Percentiles rank a stretch among this genome's conserved stretches.
Conservation (phyloP, 345 rosid genomes). For the Dipteronia dyeriana region DNA sequence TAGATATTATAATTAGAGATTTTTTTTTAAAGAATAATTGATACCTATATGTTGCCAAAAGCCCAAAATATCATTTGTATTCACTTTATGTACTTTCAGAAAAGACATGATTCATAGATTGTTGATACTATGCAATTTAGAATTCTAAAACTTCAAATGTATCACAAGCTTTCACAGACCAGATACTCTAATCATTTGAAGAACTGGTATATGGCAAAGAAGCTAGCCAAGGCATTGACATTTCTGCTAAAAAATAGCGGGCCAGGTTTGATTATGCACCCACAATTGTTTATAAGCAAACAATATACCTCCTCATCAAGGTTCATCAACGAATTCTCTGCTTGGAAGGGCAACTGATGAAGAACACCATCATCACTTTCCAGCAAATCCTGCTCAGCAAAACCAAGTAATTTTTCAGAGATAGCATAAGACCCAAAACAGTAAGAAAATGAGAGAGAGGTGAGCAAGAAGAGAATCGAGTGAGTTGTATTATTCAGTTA, state of each 20-base stretch:
- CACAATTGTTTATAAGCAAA: conserved; percentile 6
- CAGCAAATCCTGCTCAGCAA: conserved; percentile 30
- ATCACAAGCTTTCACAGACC: background rate
- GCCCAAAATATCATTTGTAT: background rate
- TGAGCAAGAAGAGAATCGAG: no score
- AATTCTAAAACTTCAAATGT: background rate
- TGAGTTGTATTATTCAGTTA: no score
- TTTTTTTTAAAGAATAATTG: background rate
- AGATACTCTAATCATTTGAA: background rate
- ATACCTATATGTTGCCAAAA: background rate
- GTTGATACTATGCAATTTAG: background rate
- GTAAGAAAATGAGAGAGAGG: no score
- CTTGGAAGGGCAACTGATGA: conserved; percentile 33
- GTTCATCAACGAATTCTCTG: conserved; percentile 36
- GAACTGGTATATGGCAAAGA: background rate
- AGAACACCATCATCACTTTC: conserved; percentile 28
- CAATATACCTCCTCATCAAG: conserved; percentile 48
- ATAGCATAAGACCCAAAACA: no score
- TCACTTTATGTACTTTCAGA: background rate
- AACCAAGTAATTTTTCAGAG: background rate
- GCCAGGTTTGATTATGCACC: background rate
- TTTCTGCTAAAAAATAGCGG: background rate
- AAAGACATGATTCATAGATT: background rate
- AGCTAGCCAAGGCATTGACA: background rate
- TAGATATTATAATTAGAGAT: background rate